These are phyloP conservation scores for Ophiocordyceps camponoti-saundersi DNA, from an alignment of 2,329 filamentous ascomycete species.

Conservation along the genomic window DNA sequence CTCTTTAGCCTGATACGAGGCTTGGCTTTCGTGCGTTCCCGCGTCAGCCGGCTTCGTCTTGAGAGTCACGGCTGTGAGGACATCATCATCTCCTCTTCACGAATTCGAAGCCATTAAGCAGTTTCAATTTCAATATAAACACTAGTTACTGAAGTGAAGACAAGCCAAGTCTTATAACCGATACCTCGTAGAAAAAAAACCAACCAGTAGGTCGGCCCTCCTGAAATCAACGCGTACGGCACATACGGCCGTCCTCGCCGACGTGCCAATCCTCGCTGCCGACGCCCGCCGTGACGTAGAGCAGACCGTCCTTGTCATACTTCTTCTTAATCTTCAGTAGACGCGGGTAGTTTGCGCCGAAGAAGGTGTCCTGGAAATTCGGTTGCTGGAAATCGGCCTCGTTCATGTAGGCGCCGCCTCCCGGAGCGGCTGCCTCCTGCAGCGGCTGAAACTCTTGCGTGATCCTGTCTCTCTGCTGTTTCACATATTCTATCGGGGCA, in stretches of 20 bases:
- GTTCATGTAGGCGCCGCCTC: conserved; percentile 29
- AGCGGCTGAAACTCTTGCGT: conserved; percentile 10
- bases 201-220: too few relatives aligned
- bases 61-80: too few relatives aligned
- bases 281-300: conserved; percentile 30
- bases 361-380: conserved; percentile 27
- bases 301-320: conserved; percentile 27
- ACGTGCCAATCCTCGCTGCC: conserved; percentile 34
- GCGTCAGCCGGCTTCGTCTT: too few relatives aligned
- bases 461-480: conserved; percentile 13
- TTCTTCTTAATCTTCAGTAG: conserved; percentile 27
- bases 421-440: conserved; percentile 15
- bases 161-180: too few relatives aligned
- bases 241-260: conserved; percentile 8
- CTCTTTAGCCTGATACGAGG: background rate
- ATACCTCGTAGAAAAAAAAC: too few relatives aligned
- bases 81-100: too few relatives aligned
- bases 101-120: too few relatives aligned
- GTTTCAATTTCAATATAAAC: too few relatives aligned
- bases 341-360: conserved; percentile 24
- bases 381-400: conserved; percentile 32
- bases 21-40: too few relatives aligned
- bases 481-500: conserved; percentile 11
- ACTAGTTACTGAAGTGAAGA: too few relatives aligned
- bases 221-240: background rate